phyloP scores from a whole-genome alignment of 495 filamentous ascomycete species.

The Tuber umbilicatum region DNA sequence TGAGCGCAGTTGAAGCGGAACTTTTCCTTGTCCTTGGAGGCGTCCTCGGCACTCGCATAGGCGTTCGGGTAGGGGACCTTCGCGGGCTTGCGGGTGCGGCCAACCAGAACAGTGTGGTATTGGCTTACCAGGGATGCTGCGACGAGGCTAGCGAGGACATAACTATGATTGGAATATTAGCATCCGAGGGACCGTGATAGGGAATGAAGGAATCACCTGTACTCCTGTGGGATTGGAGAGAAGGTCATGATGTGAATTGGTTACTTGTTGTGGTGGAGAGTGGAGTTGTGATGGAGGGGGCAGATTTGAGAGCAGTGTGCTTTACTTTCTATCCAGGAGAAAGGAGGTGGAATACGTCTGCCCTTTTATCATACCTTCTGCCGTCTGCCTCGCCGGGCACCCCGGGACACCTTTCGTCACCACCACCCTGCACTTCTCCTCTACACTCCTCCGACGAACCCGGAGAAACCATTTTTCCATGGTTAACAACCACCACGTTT shows the following conservation, averaged over 20 bases:
- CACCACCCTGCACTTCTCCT: background rate
- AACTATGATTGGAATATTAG: slow-evolving; percentile 41
- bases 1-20: slow-evolving; percentile 57
- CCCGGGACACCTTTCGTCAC: background rate
- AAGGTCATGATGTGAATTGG: background rate
- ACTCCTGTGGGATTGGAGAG: background rate
- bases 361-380: background rate
- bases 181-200: background rate
- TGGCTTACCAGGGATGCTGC: slow-evolving; percentile 55
- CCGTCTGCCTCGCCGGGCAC: background rate
- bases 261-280: slow-evolving; percentile 15
- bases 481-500: background rate
- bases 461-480: background rate
- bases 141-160: slow-evolving; percentile 56
- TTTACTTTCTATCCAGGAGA: background rate
- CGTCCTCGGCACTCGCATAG: slow-evolving; percentile 56
- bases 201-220: slow-evolving; percentile 4
- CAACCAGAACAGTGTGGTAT: slow-evolving; percentile 49
- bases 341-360: background rate
- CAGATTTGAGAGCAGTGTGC: background rate
- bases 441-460: background rate
- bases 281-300: background rate
- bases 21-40: slow-evolving; percentile 52
- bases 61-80: slow-evolving; percentile 57
- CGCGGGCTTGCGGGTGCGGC: slow-evolving; percentile 49